phyloP scores from a whole-genome alignment of 1,284 basidiomycete species.

The Pseudozyma sp. region DNA sequence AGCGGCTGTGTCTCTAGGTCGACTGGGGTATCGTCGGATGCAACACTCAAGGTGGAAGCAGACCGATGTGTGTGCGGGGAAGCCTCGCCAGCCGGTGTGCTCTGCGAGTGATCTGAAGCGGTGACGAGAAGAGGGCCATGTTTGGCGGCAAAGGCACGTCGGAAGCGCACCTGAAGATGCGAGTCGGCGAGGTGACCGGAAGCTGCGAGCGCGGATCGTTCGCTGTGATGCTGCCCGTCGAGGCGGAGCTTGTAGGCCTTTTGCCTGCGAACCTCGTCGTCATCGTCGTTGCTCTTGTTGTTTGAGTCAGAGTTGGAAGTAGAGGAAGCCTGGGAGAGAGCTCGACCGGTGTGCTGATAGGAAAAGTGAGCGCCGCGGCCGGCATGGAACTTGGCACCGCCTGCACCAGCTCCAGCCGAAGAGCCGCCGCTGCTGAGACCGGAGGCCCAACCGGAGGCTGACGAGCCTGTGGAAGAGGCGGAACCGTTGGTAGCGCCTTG shows the following conservation, averaged over 20 bases:
- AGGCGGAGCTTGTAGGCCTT: slow-evolving; percentile 48
- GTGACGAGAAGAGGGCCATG: slow-evolving; percentile 36
- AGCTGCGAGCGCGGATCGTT: slow-evolving; percentile 9
- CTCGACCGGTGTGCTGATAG: slow-evolving; percentile 56
- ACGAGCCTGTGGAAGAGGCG: slow-evolving; percentile 35
- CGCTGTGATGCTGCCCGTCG: slow-evolving; percentile 20
- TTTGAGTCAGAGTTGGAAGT: slow-evolving; percentile 37
- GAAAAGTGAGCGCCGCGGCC: slow-evolving; percentile 59
- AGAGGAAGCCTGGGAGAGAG: slow-evolving; percentile 53
- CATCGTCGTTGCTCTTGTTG: slow-evolving; percentile 52
- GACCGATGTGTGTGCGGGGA: slow-evolving; percentile 8
- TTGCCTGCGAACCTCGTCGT: slow-evolving; percentile 34
- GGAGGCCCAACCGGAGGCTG: slow-evolving; percentile 51
- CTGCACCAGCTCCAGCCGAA: slow-evolving; percentile 53
- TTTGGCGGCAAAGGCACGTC: slow-evolving; percentile 40
- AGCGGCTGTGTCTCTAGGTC: not conserved
- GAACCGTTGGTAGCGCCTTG: slow-evolving; percentile 40
- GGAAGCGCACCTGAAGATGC: slow-evolving; percentile 50
- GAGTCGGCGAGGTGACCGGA: slow-evolving; percentile 35
- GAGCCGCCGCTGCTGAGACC: slow-evolving; percentile 54
- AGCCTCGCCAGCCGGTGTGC: not conserved
- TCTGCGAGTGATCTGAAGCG: slow-evolving; percentile 2
- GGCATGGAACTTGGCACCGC: slow-evolving; percentile 62
- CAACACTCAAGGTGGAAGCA: slow-evolving; percentile 18
- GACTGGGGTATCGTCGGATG: not conserved